A percentile compares a stretch with the other conserved stretches of the same genome.
phyloP scores from a whole-genome alignment of 331 rosid genomes.

The Pyracantha coccinea region DNA sequence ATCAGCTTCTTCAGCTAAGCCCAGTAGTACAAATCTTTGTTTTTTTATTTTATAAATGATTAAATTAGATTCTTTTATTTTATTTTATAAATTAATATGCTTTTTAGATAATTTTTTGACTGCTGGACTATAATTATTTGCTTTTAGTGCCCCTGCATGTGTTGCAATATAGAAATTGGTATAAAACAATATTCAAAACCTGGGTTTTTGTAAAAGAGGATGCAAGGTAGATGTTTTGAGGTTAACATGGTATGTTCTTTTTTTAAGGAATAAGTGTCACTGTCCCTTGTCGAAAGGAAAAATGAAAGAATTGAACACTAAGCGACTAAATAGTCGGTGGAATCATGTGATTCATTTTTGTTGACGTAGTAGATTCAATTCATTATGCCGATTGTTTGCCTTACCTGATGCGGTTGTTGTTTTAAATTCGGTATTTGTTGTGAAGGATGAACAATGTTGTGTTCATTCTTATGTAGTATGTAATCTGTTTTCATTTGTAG shows the following conservation, averaged over 20 bases:
- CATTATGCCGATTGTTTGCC: background rate
- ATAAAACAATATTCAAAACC: background rate
- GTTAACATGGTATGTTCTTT: background rate
- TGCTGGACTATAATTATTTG: background rate
- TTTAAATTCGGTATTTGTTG: background rate
- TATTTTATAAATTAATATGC: background rate
- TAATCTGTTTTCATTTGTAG: no score
- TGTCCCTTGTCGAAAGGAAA: background rate
- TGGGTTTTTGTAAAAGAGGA: background rate
- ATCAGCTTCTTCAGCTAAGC: slow-evolving; percentile 8
- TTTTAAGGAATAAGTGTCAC: background rate
- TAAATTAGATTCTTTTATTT: no score
- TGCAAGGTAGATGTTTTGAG: background rate
- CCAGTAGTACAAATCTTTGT: background rate
- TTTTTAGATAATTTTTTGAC: background rate
- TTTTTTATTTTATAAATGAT: background rate
- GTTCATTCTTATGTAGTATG: no score
- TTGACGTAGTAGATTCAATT: background rate
- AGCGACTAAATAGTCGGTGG: background rate
- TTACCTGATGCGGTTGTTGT: background rate
- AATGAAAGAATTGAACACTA: background rate
- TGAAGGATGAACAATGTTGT: background rate
- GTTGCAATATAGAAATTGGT: background rate
- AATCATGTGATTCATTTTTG: no score
- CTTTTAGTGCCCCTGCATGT: background rate